A percentile compares a stretch with the other conserved stretches of the same genome.
phyloP scores from a whole-genome alignment of 1,139 yeast genomes.

The Blastobotrys proliferans region DNA sequence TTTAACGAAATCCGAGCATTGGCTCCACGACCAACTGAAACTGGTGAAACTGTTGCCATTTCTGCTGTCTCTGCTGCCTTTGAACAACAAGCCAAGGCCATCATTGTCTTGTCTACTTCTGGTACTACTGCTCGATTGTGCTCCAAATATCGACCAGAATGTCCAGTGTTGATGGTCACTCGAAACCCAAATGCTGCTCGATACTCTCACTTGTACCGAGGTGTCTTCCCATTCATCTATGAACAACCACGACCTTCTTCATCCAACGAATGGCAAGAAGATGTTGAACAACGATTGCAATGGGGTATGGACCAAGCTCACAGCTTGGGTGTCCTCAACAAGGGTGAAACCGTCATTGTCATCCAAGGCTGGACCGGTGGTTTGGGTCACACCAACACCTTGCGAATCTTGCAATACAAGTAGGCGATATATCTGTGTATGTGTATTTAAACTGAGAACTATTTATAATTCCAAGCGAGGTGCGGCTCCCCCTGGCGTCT shows the following conservation, averaged over 20 bases:
- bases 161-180: slow-evolving; percentile 97
- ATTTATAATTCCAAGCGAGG: no score
- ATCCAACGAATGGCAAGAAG: slow-evolving; percentile 81
- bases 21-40: slow-evolving; percentile 84
- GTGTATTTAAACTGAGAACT: no score
- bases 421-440: no score
- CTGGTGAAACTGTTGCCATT: slow-evolving; percentile 95
- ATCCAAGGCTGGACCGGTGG: slow-evolving; percentile 99
- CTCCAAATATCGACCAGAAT: slow-evolving; percentile 95
- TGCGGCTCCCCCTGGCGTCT: no score
- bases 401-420: slow-evolving; percentile 51
- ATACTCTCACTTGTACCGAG: slow-evolving; percentile 94
- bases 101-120: slow-evolving; percentile 90
- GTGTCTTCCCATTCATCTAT: slow-evolving; percentile 96
- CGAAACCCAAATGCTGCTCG: slow-evolving; percentile 92
- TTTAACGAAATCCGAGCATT: slow-evolving; percentile 86
- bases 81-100: slow-evolving; percentile 96
- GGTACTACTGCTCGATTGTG: slow-evolving; percentile 95
- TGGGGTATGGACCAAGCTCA: slow-evolving; percentile 92
- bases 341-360: slow-evolving; percentile 89
- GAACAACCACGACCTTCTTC: slow-evolving; percentile 54
- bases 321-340: slow-evolving; percentile 75
- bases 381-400: slow-evolving; percentile 97
- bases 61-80: slow-evolving; percentile 95
- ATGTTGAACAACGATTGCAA: slow-evolving; percentile 91